Evolutionary conservation across 169 alveolate genomes (phyloP).

Genomic region (Plasmodium sp.): DNA sequence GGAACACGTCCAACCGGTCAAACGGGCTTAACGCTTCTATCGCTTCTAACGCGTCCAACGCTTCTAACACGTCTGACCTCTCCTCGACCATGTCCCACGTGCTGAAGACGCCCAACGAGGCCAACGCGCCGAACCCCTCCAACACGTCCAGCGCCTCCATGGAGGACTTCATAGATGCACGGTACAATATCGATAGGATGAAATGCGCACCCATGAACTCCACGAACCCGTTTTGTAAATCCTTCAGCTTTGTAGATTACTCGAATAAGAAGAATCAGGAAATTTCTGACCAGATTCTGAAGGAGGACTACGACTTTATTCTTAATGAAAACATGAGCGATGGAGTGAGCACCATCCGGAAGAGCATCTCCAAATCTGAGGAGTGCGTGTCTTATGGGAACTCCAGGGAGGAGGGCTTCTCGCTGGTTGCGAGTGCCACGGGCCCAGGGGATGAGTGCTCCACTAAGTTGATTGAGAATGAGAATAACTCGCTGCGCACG

Average conservation of each 20-base stretch:
- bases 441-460: background rate
- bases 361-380: conserved; percentile 19
- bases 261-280: background rate
- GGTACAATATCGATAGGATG: conserved; percentile 15
- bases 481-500: background rate
- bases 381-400: conserved; percentile 9
- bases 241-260: conserved; percentile 5
- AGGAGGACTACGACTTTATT: conserved; percentile 16
- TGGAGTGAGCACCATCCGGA: background rate
- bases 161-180: conserved; percentile 36
- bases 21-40: no score
- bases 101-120: background rate
- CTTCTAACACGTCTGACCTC: background rate
- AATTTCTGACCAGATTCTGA: background rate
- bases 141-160: conserved; percentile 3
- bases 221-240: background rate
- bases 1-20: background rate
- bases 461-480: background rate
- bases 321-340: conserved; percentile 39
- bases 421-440: background rate
- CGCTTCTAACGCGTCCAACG: background rate
- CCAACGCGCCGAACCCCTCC: background rate
- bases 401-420: background rate
- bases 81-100: background rate
- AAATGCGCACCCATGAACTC: background rate